phyloP scores from a whole-genome alignment of 495 filamentous ascomycete species.

The Thermochaetoides thermophila region DNA sequence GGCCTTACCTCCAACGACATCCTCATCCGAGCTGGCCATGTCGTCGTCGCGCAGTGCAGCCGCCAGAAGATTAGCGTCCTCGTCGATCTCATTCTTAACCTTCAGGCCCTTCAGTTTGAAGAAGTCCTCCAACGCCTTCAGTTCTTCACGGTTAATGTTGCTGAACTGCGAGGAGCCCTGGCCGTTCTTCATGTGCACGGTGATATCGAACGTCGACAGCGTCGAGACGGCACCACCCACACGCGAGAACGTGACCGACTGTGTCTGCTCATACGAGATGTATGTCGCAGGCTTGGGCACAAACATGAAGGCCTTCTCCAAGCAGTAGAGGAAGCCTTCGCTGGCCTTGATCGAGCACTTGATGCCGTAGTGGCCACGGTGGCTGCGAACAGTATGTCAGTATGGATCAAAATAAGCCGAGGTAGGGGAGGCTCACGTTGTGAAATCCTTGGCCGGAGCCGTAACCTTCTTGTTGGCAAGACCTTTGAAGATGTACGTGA shows the following conservation, averaged over 20 bases:
- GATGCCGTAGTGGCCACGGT: constrained; percentile 86
- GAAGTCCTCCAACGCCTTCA: constrained; percentile 87
- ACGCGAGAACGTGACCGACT: constrained; percentile 84
- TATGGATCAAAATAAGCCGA: not conserved
- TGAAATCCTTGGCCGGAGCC: constrained; percentile 85
- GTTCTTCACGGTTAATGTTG: constrained; percentile 98
- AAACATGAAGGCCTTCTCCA: constrained; percentile 98
- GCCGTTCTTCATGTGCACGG: constrained; percentile 64
- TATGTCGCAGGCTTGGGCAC: constrained; percentile 97
- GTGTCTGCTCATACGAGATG: constrained; percentile 81
- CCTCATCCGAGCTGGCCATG: constrained; percentile 67
- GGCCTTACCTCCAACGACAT: constrained; percentile 55
- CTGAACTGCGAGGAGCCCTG: constrained; percentile 83
- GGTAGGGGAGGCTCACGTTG: constrained; percentile 33
- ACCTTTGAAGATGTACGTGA: constrained; percentile 87
- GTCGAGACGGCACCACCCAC: constrained; percentile 89
- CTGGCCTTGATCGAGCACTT: constrained; percentile 99
- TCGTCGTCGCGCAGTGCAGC: constrained; percentile 67
- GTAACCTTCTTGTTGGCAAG: constrained; percentile 87
- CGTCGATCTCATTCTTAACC: constrained; percentile 87
- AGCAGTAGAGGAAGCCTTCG: constrained; percentile 89
- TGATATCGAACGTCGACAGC: constrained; percentile 92
- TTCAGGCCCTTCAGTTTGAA: constrained; percentile 85
- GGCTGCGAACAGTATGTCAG: constrained; percentile 33
- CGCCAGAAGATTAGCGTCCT: constrained; percentile 51